phyloP scores from a whole-genome alignment of 305 asterid genomes.

The Rubia tinctorum region DNA sequence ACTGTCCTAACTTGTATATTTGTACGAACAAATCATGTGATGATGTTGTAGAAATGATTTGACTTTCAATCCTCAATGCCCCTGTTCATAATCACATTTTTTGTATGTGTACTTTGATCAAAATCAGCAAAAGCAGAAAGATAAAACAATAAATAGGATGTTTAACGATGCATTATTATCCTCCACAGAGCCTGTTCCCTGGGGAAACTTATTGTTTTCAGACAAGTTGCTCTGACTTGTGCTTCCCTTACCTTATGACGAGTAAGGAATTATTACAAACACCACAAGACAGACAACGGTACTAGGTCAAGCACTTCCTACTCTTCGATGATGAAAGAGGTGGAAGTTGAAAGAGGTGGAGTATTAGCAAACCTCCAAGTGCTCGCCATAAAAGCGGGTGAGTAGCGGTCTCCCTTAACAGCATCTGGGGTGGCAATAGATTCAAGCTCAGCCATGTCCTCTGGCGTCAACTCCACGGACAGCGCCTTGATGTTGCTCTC shows the following conservation, averaged over 20 bases:
- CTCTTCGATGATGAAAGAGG: neutral
- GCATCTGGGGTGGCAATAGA: neutral
- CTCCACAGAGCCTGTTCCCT: no score
- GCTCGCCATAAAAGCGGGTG: neutral
- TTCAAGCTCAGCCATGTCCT: neutral
- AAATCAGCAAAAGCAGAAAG: no score
- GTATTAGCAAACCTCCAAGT: conserved; percentile 1
- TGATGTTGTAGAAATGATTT: neutral
- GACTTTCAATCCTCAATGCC: neutral
- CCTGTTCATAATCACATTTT: neutral
- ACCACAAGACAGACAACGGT: neutral
- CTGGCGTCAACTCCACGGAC: neutral
- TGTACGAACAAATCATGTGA: neutral
- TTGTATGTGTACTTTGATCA: neutral
- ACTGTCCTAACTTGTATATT: neutral
- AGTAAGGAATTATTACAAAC: neutral
- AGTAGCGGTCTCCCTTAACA: neutral
- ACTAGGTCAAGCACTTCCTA: neutral
- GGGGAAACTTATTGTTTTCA: no score
- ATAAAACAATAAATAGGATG: no score
- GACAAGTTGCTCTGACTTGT: neutral
- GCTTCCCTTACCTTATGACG: neutral
- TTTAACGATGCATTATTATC: no score
- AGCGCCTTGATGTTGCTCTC: neutral
- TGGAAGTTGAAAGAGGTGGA: neutral